Base-by-base conservation (phyloP, 129 eudicot genomes). In the Flaveria ramosissima region DNA sequence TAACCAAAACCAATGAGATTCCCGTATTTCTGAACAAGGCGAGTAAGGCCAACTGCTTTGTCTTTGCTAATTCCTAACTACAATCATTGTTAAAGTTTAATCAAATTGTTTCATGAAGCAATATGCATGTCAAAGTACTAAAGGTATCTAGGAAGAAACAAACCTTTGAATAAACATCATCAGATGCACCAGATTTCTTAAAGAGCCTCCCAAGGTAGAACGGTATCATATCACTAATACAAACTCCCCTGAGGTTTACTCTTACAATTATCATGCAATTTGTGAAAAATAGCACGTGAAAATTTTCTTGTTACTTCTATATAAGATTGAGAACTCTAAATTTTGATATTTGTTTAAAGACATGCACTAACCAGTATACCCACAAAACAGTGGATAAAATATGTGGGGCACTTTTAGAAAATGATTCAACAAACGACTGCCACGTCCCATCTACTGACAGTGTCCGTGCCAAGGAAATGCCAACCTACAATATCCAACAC, bases 161-260 rank as follows among this genome's bases (percentile, higher is more conserved):
- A 84, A 93, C 98, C 98, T 84, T 91, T 32, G 90, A 85, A 82
- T 70, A 83, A 74, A 91, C 85, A 86, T 93, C 98, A 79, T 85
- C 85, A 47, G 98, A 87, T 71, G 90, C 92, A 75, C 93, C 93
- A 59, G 97, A 85, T 79, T 79, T 84, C 82, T 85, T 89, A 83
- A 91, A 93, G 73, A 93, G 82, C 81, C 82, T 93, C 71, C 97
- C 97, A 1, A 93, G 73, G 85, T 93, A 93, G 84, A 93, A 93
- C 68, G 97, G 98, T 82, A 91, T 81, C 98, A 93, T 88, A 80
- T 90, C 97, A 82, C 97, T 89, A 43, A 93, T 84, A 70, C 96
- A 93, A 63, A 93, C 96, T 77, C 98, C 97, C 97, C 97, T 87
- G 90, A 60, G 36, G 72, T 78, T 78, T 55, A 56, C 46, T 68